Percentiles rank a stretch among this genome's conserved stretches.
Evolutionary conservation across 2,329 filamentous ascomycete genomes (phyloP).

Genomic region (Neofusicoccum ribis): DNA sequence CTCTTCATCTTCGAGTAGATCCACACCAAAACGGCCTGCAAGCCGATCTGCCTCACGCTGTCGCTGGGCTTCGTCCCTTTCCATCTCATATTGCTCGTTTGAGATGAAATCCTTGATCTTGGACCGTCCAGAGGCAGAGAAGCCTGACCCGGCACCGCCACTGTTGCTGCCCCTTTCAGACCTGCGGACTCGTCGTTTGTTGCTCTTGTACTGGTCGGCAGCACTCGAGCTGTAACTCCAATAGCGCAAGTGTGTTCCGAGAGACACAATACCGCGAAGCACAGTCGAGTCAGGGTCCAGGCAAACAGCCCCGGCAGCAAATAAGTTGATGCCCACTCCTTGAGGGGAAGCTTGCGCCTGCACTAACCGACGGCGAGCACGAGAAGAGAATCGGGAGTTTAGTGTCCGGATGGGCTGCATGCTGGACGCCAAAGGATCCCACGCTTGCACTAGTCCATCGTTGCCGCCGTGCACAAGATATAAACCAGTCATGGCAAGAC

Average conservation of each 20-base stretch:
- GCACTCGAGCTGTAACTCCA: constrained; percentile 89
- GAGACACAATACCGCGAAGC: constrained; percentile 80
- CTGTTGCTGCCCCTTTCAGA: constrained; percentile 64
- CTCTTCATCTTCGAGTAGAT: constrained; percentile 65
- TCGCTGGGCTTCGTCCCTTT: constrained; percentile 67
- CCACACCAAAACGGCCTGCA: constrained; percentile 79
- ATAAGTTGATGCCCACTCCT: constrained; percentile 72
- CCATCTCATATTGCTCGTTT: constrained; percentile 79
- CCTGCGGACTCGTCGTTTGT: constrained; percentile 76
- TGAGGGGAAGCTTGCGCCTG: constrained; percentile 68
- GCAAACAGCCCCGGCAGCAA: constrained; percentile 78
- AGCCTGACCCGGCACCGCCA: constrained; percentile 52
- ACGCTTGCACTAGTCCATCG: constrained; percentile 92
- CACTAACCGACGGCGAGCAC: constrained; percentile 72
- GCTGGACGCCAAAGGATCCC: constrained; percentile 89
- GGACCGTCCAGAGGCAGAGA: constrained; percentile 63
- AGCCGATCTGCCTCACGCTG: constrained; percentile 69
- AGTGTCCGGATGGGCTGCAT: constrained; percentile 78
- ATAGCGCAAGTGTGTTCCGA: constrained; percentile 84
- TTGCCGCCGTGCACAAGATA: constrained; percentile 92
- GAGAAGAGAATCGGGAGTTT: constrained; percentile 79
- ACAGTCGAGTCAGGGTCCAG: constrained; percentile 86
- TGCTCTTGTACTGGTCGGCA: constrained; percentile 70
- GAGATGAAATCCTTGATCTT: constrained; percentile 80
- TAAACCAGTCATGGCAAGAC: constrained; percentile 77